A percentile compares a stretch with the other conserved stretches of the same genome.
Evolutionary conservation across 2,329 filamentous ascomycete species (phyloP).

Genomic region (Blastomyces parvus): DNA sequence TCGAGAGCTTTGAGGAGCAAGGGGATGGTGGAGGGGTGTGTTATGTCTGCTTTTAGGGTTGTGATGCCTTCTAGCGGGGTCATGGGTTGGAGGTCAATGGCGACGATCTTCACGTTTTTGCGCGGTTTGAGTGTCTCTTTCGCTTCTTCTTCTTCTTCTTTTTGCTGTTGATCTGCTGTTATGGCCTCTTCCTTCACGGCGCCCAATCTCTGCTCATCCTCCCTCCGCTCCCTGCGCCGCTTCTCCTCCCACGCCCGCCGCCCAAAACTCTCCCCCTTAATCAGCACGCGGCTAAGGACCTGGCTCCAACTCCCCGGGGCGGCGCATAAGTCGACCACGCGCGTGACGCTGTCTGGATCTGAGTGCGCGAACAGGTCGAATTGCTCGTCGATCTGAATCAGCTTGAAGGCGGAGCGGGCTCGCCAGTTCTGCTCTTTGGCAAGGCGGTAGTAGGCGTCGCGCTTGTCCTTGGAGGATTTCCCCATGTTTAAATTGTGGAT

Average conservation of each 20-base stretch:
- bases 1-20: slow-evolving; percentile 79
- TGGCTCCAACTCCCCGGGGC: slow-evolving; percentile 97
- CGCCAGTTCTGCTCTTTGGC: slow-evolving; percentile 99
- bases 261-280: slow-evolving; percentile 87
- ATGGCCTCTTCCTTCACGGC: slow-evolving; percentile 15
- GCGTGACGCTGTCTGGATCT: slow-evolving; percentile 59
- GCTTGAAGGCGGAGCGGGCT: slow-evolving; percentile 89
- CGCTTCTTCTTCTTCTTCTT: slow-evolving; percentile 19
- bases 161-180: slow-evolving; percentile 19
- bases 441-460: slow-evolving; percentile 93
- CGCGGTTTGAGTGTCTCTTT: slow-evolving; percentile 39
- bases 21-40: slow-evolving; percentile 88
- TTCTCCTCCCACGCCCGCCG: slow-evolving; percentile 78
- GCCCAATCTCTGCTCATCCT: slow-evolving; percentile 20
- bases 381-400: slow-evolving; percentile 90
- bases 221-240: slow-evolving; percentile 50
- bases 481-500: slow-evolving; percentile 51
- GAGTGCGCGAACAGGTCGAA: slow-evolving; percentile 76
- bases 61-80: slow-evolving; percentile 85
- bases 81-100: slow-evolving; percentile 94
- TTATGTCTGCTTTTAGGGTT: slow-evolving; percentile 90
- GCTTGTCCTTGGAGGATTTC: slow-evolving; percentile 97
- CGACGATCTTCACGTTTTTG: slow-evolving; percentile 80
- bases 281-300: slow-evolving; percentile 83
- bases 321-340: slow-evolving; percentile 92